Base-by-base conservation (phyloP, 768 basidiomycete species). In the Stropharia rugosoannulata region DNA sequence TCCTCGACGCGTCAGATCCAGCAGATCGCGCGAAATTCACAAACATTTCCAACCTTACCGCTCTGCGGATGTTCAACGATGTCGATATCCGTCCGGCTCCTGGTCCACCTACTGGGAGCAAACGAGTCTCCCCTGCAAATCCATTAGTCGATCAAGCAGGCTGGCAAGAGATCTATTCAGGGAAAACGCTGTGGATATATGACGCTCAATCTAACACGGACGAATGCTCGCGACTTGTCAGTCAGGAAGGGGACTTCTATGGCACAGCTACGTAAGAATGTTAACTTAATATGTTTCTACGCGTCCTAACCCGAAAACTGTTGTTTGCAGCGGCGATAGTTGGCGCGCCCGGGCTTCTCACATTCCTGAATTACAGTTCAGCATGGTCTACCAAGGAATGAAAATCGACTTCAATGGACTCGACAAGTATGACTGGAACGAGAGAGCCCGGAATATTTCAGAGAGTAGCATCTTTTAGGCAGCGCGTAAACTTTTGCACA, bases 381-480 rank as follows among this genome's bases (percentile, higher is more conserved):
- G 80, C 60, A 76, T 90, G 68, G 74, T 78, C 3, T 74, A 74
- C 16, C 79, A 79, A 15, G 80, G 78, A 7, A 79, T 91, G 78
- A 83, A 75, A 55, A 85, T 93, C 32, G 81, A 86, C 64, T 92
- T 93, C 64, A 87, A 87, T 38, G 90, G 88, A 3, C 68, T 85
- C 48, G 89, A 92, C 69, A 78, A 84, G 27, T 92, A 86, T 82
- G 87, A 90, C 64, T 81, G 78, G 50, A 62, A 55, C 11, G 86
- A 92, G 65, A 76, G 89, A 49, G 67, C 68, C 51, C 78, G 86
- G 53, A 91, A 92, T 66, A 67, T 89, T 62, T 68, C 70, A n/a
- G 83, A 90, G 63, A 82, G 83, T 12, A 61, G 19, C 47, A 59
- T 25, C 15, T 27, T 59, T 51, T 64, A 54, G 44, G 0, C 2